Evolutionary conservation across 257 asterid genomes (phyloP).

Genomic region (Cynanchum wilfordii): DNA sequence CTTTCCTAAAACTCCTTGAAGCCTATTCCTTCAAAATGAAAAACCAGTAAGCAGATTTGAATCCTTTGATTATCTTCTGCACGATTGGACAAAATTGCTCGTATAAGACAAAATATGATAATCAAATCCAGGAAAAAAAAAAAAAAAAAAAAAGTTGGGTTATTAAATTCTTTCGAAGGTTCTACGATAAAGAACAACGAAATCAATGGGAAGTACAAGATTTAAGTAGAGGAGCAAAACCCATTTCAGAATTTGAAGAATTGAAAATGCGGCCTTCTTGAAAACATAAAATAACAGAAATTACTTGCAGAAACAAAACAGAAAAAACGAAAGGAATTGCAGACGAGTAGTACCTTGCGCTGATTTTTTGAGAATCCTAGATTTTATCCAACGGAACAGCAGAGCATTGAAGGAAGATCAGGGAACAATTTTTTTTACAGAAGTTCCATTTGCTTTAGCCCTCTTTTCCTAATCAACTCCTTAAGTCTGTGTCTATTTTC

Average conservation of each 20-base stretch:
- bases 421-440: neutral
- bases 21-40: neutral
- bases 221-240: neutral
- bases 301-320: neutral
- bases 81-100: neutral
- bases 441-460: neutral
- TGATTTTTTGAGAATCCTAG: neutral
- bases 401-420: neutral
- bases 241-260: neutral
- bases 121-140: neutral
- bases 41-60: neutral
- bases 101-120: neutral
- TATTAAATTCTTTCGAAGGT: neutral
- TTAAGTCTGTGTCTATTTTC: too few relatives aligned
- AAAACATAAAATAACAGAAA: neutral
- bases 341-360: neutral
- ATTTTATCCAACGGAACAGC: neutral
- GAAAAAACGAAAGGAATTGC: neutral
- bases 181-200: neutral
- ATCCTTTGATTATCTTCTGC: neutral
- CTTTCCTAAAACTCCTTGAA: neutral
- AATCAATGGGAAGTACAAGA: neutral
- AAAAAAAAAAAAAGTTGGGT: neutral
- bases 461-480: too few relatives aligned
- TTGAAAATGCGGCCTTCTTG: neutral